Evolutionary conservation across 805 yeast species (phyloP), one percentile per base, ranked within the genome.

Genomic region (Teunomyces tritomae): DNA sequence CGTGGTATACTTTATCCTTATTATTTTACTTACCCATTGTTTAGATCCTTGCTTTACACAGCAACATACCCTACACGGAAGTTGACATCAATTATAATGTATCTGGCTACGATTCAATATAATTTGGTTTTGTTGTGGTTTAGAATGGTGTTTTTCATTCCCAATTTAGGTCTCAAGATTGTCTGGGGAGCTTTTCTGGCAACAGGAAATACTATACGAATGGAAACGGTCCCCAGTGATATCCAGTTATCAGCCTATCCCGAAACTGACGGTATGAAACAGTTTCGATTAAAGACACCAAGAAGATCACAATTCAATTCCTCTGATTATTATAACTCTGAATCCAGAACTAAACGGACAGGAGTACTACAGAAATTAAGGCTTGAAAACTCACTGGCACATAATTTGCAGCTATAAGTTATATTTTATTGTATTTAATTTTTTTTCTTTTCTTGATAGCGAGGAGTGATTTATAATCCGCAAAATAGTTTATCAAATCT

Each of bases 121-220:
- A 53, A 57, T 42, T 26, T 52, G 8, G 10, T 51, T 4, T 39
- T 56, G 6, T 28, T 52, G 10, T 50, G 47, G 37, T 16, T 59
- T 5, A 50, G 55, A n/a, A 34, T 58, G 1, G 17, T 47, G 11
- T 44, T 61, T 8, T 60, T 61, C 34, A 6, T 63, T 9, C 68
- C 69, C 3, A 52, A 47, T 37, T 41, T 62, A 5, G 24, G 60
- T 13, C n/a, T 61, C 8, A 56, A 55, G 17, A 26, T 37, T 8
- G 29, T 37, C 10, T 37, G 40, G 40, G 27, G 40, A 7, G 16
- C 3, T 24, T 10, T 37, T 11, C 16, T 37, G 28, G 40, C 14
- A 16, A 10, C 17, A n/a, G 40, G 26, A 14, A 24, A n/a, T 32
- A 9, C 14, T 4, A 32, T 32, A 13, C 30, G 49, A 52, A 10